These are phyloP conservation scores for Vitis hybrid DNA, from an alignment of 177 flowering plant species.

Conservation along the genomic window DNA sequence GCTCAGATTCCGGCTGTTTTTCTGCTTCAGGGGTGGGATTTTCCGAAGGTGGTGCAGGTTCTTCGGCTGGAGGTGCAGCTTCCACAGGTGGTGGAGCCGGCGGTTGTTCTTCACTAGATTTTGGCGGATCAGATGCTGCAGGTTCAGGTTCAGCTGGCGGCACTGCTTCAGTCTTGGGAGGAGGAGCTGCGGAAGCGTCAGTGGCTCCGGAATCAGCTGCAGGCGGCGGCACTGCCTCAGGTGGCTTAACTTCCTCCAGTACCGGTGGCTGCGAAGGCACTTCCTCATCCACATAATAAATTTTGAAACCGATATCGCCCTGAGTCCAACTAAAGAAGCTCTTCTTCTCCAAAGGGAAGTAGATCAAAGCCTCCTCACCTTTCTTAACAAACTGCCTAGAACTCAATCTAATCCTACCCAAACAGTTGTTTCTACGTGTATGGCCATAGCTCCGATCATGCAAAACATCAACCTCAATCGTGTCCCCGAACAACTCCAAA, in stretches of 20 bases:
- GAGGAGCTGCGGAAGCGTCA: constrained; percentile 8
- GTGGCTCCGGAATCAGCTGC: constrained; percentile 1
- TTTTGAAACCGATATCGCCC: constrained; percentile 81
- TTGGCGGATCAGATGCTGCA: constrained; percentile 15
- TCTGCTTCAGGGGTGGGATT: constrained; percentile 17
- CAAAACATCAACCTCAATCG: constrained; percentile 65
- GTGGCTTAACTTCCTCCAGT: constrained; percentile 4
- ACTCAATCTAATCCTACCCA: constrained; percentile 64
- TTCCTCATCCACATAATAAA: constrained; percentile 58
- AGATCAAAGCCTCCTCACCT: constrained; percentile 88
- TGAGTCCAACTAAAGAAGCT: constrained; percentile 59
- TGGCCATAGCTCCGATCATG: constrained; percentile 67
- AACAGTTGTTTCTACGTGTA: constrained; percentile 59
- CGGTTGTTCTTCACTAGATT: background rate
- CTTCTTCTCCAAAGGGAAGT: constrained; percentile 73
- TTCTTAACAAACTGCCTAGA: constrained; percentile 68
- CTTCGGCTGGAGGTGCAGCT: background rate
- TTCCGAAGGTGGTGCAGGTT: constrained; percentile 5
- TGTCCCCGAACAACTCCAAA: constrained; percentile 49
- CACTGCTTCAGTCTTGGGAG: constrained; percentile 8
- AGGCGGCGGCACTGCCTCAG: background rate
- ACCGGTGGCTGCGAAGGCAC: constrained; percentile 33
- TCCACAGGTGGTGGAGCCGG: constrained; percentile 3
- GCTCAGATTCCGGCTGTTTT: constrained; percentile 8
- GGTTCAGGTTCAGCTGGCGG: constrained; percentile 14